A percentile compares a stretch with the other conserved stretches of the same genome.
Conservation (phyloP, 805 yeast species). For the Saccharomycopsis sp. region DNA sequence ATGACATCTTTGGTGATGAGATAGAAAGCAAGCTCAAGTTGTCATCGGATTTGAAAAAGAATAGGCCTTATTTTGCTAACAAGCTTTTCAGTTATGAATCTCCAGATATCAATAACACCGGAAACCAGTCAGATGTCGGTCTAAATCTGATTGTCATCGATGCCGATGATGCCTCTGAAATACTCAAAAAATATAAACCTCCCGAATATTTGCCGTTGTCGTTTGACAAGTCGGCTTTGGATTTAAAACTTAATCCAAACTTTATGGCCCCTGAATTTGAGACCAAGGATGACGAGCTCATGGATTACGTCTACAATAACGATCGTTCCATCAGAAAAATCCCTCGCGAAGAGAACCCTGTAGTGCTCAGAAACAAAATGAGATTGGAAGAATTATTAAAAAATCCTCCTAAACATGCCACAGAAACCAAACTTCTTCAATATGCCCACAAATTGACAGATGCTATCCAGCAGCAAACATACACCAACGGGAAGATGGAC, state of each 20-base stretch:
- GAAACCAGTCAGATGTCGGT: not conserved
- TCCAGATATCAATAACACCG: not conserved
- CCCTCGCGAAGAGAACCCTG: not conserved
- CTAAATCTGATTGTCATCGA: not conserved
- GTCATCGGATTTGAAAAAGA: not conserved
- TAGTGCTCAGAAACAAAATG: not conserved
- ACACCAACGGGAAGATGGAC: not conserved
- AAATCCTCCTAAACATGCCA: conserved; percentile 1
- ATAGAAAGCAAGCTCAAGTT: not conserved
- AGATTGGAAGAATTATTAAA: not conserved
- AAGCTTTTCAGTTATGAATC: not conserved
- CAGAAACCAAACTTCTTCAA: not conserved
- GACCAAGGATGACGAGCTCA: not conserved
- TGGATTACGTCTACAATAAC: not conserved
- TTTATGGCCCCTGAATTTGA: not conserved
- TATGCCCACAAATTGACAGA: not conserved
- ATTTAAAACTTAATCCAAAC: not conserved
- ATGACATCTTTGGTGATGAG: not conserved
- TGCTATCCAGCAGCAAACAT: not conserved
- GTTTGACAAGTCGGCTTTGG: not conserved
- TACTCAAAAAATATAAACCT: not conserved
- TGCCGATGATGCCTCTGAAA: not conserved
- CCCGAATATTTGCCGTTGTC: not conserved
- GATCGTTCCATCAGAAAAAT: not conserved
- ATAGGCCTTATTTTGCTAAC: not conserved